A percentile compares a stretch with the other conserved stretches of the same genome.
Conservation (phyloP, 169 alveolate genomes). For the Plasmodium chabaudi region DNA sequence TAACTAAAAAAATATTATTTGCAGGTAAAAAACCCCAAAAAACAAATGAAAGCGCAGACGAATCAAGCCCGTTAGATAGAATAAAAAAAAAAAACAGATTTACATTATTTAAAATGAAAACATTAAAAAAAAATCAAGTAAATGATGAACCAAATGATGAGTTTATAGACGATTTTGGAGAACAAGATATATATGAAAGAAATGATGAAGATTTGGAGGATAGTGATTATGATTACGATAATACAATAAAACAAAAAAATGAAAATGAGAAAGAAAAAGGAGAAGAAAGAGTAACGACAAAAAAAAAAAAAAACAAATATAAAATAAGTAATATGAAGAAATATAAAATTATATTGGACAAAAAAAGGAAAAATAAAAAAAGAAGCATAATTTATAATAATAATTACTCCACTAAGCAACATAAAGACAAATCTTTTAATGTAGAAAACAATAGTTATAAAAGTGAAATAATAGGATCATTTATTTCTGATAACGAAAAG, state of each 20-base stretch:
- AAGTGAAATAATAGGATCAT: conserved; percentile 2
- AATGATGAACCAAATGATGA: conserved; percentile 9
- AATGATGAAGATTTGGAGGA: conserved; percentile 23
- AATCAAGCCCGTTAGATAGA: neutral
- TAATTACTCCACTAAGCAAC: conserved; percentile 11
- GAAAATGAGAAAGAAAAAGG: conserved; percentile 1
- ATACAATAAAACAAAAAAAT: neutral
- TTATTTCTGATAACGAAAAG: conserved; percentile 23
- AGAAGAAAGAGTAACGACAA: neutral
- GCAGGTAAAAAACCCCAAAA: conserved; percentile 5
- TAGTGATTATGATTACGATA: conserved; percentile 33
- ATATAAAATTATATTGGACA: neutral
- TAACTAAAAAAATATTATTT: conserved; percentile 18
- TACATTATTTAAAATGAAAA: conserved; percentile 31
- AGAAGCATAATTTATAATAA: conserved; percentile 6
- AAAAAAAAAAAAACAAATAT: conserved; percentile 2
- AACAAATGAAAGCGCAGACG: conserved; percentile 3
- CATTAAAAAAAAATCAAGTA: neutral
- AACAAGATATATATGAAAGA: conserved; percentile 2
- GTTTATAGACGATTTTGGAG: conserved; percentile 12
- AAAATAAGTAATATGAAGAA: neutral
- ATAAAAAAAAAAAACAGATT: conserved; percentile 32
- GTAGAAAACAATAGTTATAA: conserved; percentile 2
- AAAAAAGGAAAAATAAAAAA: neutral
- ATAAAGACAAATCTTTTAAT: conserved; percentile 22